These are phyloP conservation scores for Rachicladosporium sp. DNA, from an alignment of 2,329 filamentous ascomycete genomes.

Conservation along the genomic window DNA sequence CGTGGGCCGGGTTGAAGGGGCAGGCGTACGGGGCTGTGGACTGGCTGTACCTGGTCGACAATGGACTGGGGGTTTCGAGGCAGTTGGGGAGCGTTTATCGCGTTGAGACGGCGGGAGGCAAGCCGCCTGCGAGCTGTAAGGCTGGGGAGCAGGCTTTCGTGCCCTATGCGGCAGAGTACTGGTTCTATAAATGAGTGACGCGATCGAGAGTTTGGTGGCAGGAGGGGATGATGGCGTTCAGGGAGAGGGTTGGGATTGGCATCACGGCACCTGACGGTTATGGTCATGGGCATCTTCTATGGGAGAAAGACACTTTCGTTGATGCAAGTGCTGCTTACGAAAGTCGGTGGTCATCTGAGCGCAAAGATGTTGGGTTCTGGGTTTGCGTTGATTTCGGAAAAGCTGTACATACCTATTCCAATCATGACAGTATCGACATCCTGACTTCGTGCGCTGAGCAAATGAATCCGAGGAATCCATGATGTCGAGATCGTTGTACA, in stretches of 20 bases:
- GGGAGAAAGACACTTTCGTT: slow-evolving; percentile 7
- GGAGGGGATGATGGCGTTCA: too few relatives aligned
- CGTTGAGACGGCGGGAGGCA: slow-evolving; percentile 36
- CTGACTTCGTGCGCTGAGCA: too few relatives aligned
- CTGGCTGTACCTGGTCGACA: slow-evolving; percentile 36
- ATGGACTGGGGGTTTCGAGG: slow-evolving; percentile 21
- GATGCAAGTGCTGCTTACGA: slow-evolving; percentile 7
- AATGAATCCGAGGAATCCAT: too few relatives aligned
- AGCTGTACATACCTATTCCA: too few relatives aligned
- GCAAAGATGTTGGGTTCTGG: too few relatives aligned
- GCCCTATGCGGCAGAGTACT: slow-evolving; percentile 36
- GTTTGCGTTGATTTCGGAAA: too few relatives aligned
- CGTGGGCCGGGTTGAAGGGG: slow-evolving; percentile 25
- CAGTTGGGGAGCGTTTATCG: slow-evolving; percentile 36
- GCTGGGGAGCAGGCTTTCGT: slow-evolving; percentile 23
- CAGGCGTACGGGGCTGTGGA: slow-evolving; percentile 28
- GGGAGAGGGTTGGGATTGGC: too few relatives aligned
- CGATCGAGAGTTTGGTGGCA: too few relatives aligned
- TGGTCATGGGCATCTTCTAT: too few relatives aligned
- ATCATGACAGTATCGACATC: too few relatives aligned
- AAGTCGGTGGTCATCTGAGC: slow-evolving; percentile 1
- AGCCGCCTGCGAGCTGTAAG: slow-evolving; percentile 27
- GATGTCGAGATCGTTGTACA: too few relatives aligned
- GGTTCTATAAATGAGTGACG: slow-evolving; percentile 27
- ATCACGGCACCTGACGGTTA: too few relatives aligned